A percentile compares a stretch with the other conserved stretches of the same genome.
Conservation (phyloP, 108 stramenopile genomes). For the Pelagomonas calceolata region DNA sequence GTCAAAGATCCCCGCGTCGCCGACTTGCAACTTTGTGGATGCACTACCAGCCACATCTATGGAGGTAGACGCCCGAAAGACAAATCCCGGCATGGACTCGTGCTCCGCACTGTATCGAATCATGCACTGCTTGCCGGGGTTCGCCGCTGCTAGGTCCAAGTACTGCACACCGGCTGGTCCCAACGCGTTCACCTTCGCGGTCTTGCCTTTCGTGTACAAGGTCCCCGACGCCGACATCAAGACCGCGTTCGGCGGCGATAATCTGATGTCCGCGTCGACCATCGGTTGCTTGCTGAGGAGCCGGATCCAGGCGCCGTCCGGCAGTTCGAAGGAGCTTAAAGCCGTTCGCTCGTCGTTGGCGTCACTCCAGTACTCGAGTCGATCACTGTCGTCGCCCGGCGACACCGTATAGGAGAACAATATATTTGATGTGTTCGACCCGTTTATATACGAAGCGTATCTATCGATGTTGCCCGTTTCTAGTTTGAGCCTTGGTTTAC, state of each 20-base stretch:
- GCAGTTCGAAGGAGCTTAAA: slow-evolving; percentile 12
- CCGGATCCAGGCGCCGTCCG: slow-evolving; percentile 32
- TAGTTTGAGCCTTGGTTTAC: slow-evolving; percentile 34
- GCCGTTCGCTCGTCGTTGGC: slow-evolving; percentile 26
- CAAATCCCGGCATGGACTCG: too few relatives aligned
- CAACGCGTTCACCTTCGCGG: too few relatives aligned
- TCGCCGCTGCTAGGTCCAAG: too few relatives aligned
- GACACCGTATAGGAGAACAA: slow-evolving; percentile 40
- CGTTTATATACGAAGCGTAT: slow-evolving; percentile 32
- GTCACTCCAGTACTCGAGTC: slow-evolving; percentile 47
- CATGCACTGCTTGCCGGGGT: too few relatives aligned
- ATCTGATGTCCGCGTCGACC: slow-evolving; percentile 47
- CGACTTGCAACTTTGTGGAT: background rate
- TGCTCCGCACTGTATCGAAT: too few relatives aligned
- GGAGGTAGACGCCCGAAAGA: too few relatives aligned
- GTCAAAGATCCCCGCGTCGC: background rate
- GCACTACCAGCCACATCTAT: too few relatives aligned
- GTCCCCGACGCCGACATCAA: too few relatives aligned
- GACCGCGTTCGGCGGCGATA: background rate
- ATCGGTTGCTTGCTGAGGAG: slow-evolving; percentile 27
- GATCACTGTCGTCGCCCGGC: slow-evolving; percentile 36
- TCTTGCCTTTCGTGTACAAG: too few relatives aligned
- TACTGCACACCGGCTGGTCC: too few relatives aligned
- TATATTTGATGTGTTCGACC: slow-evolving; percentile 25
- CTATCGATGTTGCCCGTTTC: slow-evolving; percentile 39